phyloP scores from a whole-genome alignment of 192 early-diverging fungal genomes.

The Coemansia sp. region DNA sequence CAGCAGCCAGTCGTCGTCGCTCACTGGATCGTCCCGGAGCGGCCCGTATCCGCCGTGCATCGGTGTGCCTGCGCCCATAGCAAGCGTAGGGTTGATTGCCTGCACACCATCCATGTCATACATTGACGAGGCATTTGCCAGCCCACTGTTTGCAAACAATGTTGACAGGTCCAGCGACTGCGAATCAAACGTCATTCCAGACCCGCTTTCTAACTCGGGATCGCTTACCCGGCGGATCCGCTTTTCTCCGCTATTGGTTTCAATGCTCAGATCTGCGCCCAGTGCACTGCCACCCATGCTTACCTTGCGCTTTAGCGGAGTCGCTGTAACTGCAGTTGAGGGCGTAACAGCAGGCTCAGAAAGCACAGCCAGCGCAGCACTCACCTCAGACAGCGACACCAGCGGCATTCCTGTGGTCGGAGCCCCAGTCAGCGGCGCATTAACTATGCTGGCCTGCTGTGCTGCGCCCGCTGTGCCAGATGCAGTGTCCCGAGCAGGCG shows the following conservation, averaged over 20 bases:
- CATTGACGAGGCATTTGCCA: not conserved
- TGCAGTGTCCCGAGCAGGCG: constrained; percentile 16
- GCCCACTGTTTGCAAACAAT: not conserved
- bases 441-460: not conserved
- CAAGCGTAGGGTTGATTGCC: constrained; percentile 5
- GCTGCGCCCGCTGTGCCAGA: not conserved
- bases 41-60: constrained; percentile 15
- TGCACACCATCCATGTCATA: not conserved
- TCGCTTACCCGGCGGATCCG: constrained; percentile 5
- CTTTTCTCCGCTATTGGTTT: constrained; percentile 12
- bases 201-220: not conserved
- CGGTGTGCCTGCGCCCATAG: constrained; percentile 35
- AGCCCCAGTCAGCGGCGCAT: not conserved
- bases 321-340: not conserved
- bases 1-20: constrained; percentile 36
- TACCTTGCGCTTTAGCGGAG: constrained; percentile 20
- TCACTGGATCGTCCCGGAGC: not conserved
- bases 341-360: constrained; percentile 11
- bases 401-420: constrained; percentile 14
- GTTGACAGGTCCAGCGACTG: constrained; percentile 3
- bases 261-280: not conserved
- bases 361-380: constrained; percentile 27
- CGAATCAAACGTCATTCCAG: not conserved
- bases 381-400: constrained; percentile 38
- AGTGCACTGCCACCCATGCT: not conserved